Percentiles rank a stretch among this genome's conserved stretches.
Conservation (phyloP, 768 basidiomycete genomes). For the Phlebiopsis flavidoalba region DNA sequence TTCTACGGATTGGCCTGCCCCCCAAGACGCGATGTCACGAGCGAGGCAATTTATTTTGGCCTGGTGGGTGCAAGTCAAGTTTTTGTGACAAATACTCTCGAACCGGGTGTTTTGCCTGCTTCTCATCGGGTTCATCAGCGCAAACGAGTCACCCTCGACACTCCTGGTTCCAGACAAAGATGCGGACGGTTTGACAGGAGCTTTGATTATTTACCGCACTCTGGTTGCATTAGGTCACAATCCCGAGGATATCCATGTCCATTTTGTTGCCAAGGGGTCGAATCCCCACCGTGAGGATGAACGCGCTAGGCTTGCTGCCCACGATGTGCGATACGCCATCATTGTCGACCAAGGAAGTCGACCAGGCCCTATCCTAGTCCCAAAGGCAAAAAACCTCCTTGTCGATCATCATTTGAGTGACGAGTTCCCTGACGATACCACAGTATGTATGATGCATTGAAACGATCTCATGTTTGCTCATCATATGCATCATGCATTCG, state of each 20-base stretch:
- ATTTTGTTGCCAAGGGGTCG: slow-evolving; percentile 37
- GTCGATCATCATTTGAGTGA: slow-evolving; percentile 44
- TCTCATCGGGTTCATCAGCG: slow-evolving; percentile 6
- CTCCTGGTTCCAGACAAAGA: slow-evolving; percentile 44
- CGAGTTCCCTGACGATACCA: slow-evolving; percentile 32
- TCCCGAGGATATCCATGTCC: slow-evolving; percentile 25
- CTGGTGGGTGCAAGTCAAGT: slow-evolving; percentile 6
- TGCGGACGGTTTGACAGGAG: slow-evolving; percentile 28
- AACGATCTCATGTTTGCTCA: background rate
- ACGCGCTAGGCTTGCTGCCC: slow-evolving; percentile 22
- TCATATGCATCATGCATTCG: background rate
- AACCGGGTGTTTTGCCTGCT: background rate
- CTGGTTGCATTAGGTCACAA: slow-evolving; percentile 33
- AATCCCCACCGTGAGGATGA: slow-evolving; percentile 34
- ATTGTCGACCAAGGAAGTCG: slow-evolving; percentile 43
- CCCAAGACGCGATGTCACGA: background rate
- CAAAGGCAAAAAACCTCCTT: slow-evolving; percentile 27
- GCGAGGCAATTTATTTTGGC: slow-evolving; percentile 16
- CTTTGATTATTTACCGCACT: slow-evolving; percentile 33
- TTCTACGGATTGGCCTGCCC: slow-evolving; percentile 15
- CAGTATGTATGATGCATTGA: slow-evolving; percentile 15
- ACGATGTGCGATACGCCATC: slow-evolving; percentile 29
- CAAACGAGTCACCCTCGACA: slow-evolving; percentile 6
- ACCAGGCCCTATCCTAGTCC: slow-evolving; percentile 28
- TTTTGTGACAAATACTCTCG: background rate